phyloP scores from a whole-genome alignment of 1,284 basidiomycete genomes.

The Leccinum pallidistipes region DNA sequence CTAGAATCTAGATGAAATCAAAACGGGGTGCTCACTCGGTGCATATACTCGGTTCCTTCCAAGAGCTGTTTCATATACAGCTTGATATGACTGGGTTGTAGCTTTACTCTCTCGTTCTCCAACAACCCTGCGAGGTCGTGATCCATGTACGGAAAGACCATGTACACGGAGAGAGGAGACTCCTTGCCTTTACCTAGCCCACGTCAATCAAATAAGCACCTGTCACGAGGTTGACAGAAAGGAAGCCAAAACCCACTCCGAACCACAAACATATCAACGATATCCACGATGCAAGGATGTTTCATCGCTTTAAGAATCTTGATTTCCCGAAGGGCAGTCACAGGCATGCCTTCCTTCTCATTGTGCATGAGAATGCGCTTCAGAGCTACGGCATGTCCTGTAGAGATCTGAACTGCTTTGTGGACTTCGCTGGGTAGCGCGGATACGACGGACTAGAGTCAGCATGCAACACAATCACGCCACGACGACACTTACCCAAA shows the following conservation, averaged over 20 bases:
- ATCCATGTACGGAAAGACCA: conserved; percentile 99
- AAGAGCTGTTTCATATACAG: conserved; percentile 94
- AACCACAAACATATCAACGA: conserved; percentile 91
- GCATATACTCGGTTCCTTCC: conserved; percentile 95
- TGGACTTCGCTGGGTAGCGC: conserved; percentile 74
- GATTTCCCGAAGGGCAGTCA: conserved; percentile 98
- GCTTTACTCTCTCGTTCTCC: conserved; percentile 85
- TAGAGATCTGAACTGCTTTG: conserved; percentile 71
- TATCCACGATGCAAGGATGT: conserved; percentile 85
- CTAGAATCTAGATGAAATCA: background rate
- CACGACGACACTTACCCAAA: conserved; percentile 71
- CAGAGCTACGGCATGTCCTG: conserved; percentile 75
- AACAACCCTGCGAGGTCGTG: conserved; percentile 96
- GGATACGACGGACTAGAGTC: conserved; percentile 5
- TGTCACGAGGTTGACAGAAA: background rate
- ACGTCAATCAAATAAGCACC: conserved; percentile 5
- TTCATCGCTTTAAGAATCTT: conserved; percentile 91
- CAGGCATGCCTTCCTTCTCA: conserved; percentile 94
- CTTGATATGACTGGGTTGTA: conserved; percentile 87
- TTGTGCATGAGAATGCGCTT: conserved; percentile 97
- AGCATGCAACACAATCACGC: conserved; percentile 2
- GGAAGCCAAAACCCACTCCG: conserved; percentile 48
- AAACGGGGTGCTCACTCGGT: conserved; percentile 55
- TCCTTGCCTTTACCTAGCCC: conserved; percentile 56
- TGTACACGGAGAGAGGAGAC: conserved; percentile 82